These are phyloP conservation scores for Zygosaccharomyces pseudobailii DNA, from an alignment of 1,139 yeast genomes.

Conservation along the genomic window DNA sequence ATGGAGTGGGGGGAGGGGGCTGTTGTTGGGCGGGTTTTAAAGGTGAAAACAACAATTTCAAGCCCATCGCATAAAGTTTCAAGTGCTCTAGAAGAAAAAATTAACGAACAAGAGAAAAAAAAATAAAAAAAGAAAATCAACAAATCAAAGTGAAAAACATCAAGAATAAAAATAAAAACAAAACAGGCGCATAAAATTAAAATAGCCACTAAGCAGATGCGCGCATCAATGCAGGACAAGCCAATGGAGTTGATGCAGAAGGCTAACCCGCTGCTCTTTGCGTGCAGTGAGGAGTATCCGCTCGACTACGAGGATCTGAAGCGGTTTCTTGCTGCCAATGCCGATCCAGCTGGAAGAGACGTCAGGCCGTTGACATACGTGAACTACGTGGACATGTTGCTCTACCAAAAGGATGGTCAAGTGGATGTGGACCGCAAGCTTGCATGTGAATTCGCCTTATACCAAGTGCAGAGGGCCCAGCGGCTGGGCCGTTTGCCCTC, in stretches of 20 bases:
- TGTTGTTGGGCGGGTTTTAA: neutral
- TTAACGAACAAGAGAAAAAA: too few relatives aligned
- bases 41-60: neutral
- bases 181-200: neutral
- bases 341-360: constrained; percentile 11
- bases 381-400: constrained; percentile 23
- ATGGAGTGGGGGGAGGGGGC: constrained; percentile 1
- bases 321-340: constrained; percentile 20
- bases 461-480: constrained; percentile 18
- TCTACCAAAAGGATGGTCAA: constrained; percentile 17
- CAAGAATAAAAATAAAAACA: too few relatives aligned
- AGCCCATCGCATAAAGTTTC: neutral
- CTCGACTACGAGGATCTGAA: constrained; percentile 25
- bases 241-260: constrained; percentile 16
- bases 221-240: neutral
- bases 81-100: neutral
- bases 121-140: too few relatives aligned
- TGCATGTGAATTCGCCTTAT: constrained; percentile 29
- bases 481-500: constrained; percentile 7
- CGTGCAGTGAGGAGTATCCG: constrained; percentile 28
- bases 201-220: neutral
- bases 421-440: constrained; percentile 29
- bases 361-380: constrained; percentile 21
- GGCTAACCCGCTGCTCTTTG: constrained; percentile 27
- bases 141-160: too few relatives aligned